Conservation (phyloP, 208 protist species). For the Leishmania gerbilli region DNA sequence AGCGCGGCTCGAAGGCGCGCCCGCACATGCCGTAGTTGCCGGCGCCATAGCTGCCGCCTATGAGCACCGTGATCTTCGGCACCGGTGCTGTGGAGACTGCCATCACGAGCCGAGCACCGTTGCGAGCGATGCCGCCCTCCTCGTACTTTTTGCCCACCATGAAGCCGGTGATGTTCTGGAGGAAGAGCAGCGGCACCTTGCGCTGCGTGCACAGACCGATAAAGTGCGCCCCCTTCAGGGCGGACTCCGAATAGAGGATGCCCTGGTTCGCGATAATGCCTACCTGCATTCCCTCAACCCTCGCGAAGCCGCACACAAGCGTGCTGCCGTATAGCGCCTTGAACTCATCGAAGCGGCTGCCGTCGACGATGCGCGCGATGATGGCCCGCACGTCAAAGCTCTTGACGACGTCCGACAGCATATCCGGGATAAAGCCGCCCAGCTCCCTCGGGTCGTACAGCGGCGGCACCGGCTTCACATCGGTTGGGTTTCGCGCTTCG, state of each 20-base stretch:
- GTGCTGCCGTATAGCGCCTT: conserved; percentile 93
- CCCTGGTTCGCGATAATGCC: conserved; percentile 98
- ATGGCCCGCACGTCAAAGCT: conserved; percentile 88
- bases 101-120: conserved; percentile 96
- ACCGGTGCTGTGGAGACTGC: conserved; percentile 93
- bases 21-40: conserved; percentile 99
- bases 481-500: conserved; percentile 21
- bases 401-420: conserved; percentile 77
- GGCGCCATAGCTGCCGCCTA: conserved; percentile 96
- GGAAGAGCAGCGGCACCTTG: conserved; percentile 94
- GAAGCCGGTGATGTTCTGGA: conserved; percentile 98
- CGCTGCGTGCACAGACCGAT: conserved; percentile 96
- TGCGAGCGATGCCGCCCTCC: conserved; percentile 95
- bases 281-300: conserved; percentile 93
- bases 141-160: conserved; percentile 94
- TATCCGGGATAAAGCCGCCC: conserved; percentile 92
- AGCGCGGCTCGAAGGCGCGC: conserved; percentile 85
- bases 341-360: conserved; percentile 95
- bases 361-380: conserved; percentile 95
- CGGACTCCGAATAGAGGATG: conserved; percentile 94
- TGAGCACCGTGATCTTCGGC: conserved; percentile 96
- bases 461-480: conserved; percentile 70
- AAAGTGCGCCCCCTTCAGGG: conserved; percentile 94
- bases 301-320: conserved; percentile 93
- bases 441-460: conserved; percentile 86